A percentile compares a stretch with the other conserved stretches of the same genome.
These are phyloP conservation scores for Neurospora pannonica DNA, from an alignment of 495 filamentous ascomycete genomes.

Conservation along the genomic window DNA sequence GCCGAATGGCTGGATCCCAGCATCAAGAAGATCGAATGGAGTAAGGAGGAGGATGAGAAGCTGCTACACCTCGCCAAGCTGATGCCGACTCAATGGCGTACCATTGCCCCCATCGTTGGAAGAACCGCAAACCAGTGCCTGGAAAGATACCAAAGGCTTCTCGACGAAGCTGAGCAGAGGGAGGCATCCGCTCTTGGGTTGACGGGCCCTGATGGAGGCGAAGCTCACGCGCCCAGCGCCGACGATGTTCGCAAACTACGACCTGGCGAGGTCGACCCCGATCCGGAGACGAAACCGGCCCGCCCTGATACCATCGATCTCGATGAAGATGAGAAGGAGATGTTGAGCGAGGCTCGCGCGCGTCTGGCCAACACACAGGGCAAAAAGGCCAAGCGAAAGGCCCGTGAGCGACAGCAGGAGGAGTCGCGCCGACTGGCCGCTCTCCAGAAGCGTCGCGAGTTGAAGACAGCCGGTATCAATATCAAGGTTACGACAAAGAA, in stretches of 20 bases:
- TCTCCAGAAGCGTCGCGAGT: conserved; percentile 88
- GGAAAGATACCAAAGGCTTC: conserved; percentile 90
- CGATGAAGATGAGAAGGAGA: conserved; percentile 98
- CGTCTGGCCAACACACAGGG: conserved; percentile 95
- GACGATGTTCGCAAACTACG: conserved; percentile 86
- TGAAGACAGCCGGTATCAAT: conserved; percentile 97
- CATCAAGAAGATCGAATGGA: conserved; percentile 98
- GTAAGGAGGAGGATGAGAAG: conserved; percentile 96
- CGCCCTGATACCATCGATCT: conserved; percentile 94
- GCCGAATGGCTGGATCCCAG: conserved; percentile 95
- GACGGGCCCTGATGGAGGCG: conserved; percentile 77
- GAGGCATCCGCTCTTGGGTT: conserved; percentile 75
- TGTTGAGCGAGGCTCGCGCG: conserved; percentile 94
- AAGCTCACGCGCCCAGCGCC: conserved; percentile 78
- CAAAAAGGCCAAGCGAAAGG: conserved; percentile 98
- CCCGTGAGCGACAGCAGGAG: conserved; percentile 87
- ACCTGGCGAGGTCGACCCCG: conserved; percentile 90
- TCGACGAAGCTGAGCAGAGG: conserved; percentile 90
- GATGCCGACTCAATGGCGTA: conserved; percentile 99
- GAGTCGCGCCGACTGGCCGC: conserved; percentile 83
- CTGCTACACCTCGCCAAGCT: conserved; percentile 91
- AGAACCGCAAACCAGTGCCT: conserved; percentile 94
- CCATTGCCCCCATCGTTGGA: conserved; percentile 93
- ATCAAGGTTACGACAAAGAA: conserved; percentile 92
- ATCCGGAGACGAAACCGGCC: conserved; percentile 95